Conservation (phyloP, 331 rosid genomes). For the Rhamnella rubrinervis region DNA sequence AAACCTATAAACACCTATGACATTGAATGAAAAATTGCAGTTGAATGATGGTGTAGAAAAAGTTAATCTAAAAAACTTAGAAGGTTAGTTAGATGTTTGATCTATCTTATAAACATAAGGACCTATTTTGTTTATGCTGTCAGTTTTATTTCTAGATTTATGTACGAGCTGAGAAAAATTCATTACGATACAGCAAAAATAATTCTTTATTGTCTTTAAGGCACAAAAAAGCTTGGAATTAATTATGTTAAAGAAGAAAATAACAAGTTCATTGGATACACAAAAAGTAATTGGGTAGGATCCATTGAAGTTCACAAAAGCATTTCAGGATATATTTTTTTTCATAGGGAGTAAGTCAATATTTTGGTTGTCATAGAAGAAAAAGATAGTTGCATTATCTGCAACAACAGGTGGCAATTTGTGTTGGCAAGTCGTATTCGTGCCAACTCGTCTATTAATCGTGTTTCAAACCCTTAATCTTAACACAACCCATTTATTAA, state of each 20-base stretch:
- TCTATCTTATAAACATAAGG: too few species aligned
- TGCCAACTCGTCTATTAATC: too few species aligned
- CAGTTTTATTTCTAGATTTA: background rate
- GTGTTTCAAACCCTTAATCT: too few species aligned
- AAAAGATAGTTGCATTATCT: background rate
- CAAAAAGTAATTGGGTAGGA: slow-evolving; percentile 1
- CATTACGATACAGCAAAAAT: background rate
- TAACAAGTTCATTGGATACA: background rate
- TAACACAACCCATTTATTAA: too few species aligned
- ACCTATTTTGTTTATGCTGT: too few species aligned
- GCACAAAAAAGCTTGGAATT: background rate
- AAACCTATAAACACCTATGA: too few species aligned
- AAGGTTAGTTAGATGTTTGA: too few species aligned
- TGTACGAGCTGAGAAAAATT: background rate
- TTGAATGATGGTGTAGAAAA: too few species aligned
- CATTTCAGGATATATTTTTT: background rate
- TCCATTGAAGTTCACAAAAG: background rate
- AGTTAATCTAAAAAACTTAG: too few species aligned
- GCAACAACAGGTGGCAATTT: background rate
- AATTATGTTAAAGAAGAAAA: background rate
- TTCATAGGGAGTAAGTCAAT: background rate
- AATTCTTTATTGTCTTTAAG: background rate
- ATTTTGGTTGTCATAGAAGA: background rate
- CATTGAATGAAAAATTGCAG: too few species aligned
- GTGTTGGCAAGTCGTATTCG: too few species aligned